A percentile compares a stretch with the other conserved stretches of the same genome.
Evolutionary conservation across 2,329 filamentous ascomycete genomes (phyloP).

Genomic region (Diaporthe capsici): DNA sequence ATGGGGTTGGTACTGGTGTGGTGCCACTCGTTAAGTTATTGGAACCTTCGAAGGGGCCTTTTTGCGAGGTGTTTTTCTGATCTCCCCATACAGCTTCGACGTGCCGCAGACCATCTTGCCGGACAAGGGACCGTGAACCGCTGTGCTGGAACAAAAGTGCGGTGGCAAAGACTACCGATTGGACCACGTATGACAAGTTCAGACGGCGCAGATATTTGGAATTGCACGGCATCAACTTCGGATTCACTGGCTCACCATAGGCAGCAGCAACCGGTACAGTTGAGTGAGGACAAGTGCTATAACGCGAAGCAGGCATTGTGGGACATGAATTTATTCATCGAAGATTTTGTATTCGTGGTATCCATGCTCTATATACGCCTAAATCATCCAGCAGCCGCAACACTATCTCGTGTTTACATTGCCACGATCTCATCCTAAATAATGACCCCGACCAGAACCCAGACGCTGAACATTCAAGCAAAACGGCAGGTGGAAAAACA

Average conservation of each 20-base stretch:
- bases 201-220: neutral
- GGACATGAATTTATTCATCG: neutral
- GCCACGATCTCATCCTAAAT: slow-evolving; percentile 1
- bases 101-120: neutral
- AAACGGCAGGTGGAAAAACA: neutral
- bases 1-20: neutral
- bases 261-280: neutral
- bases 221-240: neutral
- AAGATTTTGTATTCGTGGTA: slow-evolving; percentile 3
- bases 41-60: neutral
- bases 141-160: neutral
- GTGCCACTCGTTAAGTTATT: neutral
- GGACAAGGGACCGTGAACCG: neutral
- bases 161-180: neutral
- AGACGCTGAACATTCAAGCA: slow-evolving; percentile 1
- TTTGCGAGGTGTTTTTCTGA: neutral
- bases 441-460: neutral
- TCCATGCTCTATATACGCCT: slow-evolving; percentile 5
- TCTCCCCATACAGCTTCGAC: neutral
- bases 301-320: neutral
- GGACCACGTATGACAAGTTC: neutral
- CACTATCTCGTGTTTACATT: neutral
- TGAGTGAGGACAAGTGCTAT: neutral
- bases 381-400: neutral
- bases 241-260: neutral